Conservation (phyloP, 2,329 filamentous ascomycete genomes). For the Metarhizium album region DNA sequence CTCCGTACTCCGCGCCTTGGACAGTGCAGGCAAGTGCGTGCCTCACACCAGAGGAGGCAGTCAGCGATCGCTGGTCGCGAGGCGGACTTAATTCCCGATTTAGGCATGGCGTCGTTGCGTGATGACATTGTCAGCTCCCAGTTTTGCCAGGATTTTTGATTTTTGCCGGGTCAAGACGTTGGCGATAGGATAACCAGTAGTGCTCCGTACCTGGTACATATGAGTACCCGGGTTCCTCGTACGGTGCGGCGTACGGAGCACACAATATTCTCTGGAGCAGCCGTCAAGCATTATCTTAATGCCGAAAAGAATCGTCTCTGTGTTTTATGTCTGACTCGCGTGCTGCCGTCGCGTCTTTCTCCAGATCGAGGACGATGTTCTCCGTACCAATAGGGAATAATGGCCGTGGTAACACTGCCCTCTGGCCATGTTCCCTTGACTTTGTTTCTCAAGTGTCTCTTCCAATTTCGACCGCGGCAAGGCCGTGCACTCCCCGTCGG, state of each 20-base stretch:
- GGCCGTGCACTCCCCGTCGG: background rate
- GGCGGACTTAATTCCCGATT: slow-evolving; percentile 13
- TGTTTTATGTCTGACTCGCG: slow-evolving; percentile 2
- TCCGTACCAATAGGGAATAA: background rate
- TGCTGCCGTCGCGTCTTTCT: background rate
- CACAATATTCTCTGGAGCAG: background rate
- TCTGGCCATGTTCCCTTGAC: background rate
- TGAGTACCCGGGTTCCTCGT: too few species aligned
- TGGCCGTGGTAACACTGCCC: background rate
- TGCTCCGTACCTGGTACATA: too few species aligned
- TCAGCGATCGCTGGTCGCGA: background rate
- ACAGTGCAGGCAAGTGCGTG: background rate
- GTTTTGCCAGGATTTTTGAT: background rate
- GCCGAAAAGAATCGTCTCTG: slow-evolving; percentile 1
- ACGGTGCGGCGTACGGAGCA: too few species aligned
- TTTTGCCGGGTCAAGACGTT: background rate
- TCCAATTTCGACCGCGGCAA: background rate
- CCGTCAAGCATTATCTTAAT: background rate
- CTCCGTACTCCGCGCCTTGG: slow-evolving; percentile 1
- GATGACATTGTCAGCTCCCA: background rate
- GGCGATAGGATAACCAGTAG: background rate
- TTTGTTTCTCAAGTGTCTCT: background rate
- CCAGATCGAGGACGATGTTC: background rate
- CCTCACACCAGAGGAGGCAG: background rate
- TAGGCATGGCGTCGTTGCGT: slow-evolving; percentile 5